Conservation (phyloP, 345 rosid species). For the Psidium friedrichsthalianum region DNA sequence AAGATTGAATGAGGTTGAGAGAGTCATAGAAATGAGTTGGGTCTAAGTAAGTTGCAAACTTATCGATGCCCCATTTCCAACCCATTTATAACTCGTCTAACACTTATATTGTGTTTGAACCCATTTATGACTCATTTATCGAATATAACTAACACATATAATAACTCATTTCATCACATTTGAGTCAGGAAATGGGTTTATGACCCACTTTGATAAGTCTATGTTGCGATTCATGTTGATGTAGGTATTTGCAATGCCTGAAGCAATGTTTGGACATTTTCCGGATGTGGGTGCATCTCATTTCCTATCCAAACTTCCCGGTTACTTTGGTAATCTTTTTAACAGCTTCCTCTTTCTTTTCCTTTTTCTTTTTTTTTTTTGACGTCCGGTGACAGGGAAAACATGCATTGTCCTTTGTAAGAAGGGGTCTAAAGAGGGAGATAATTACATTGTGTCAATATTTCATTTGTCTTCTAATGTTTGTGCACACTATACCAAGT, state of each 20-base stretch:
- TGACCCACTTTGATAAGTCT: too few species aligned
- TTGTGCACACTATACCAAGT: not conserved
- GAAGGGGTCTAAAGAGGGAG: not conserved
- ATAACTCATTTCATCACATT: too few species aligned
- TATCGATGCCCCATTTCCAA: too few species aligned
- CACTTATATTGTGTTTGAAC: too few species aligned
- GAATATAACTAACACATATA: too few species aligned
- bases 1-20: too few species aligned
- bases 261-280: constrained; percentile 2
- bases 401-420: not conserved
- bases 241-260: constrained; percentile 18
- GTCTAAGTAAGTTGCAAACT: too few species aligned
- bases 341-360: not conserved
- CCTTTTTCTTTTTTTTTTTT: not conserved
- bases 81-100: too few species aligned
- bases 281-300: constrained; percentile 13
- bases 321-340: constrained; percentile 3
- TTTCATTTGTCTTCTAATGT: not conserved
- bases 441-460: not conserved
- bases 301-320: constrained; percentile 9
- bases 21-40: too few species aligned
- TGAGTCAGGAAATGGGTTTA: too few species aligned
- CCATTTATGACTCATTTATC: too few species aligned
- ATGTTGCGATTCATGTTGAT: not conserved
- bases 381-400: not conserved